phyloP scores from a whole-genome alignment of 164 flowering plant genomes.

The Vitis rupestris region DNA sequence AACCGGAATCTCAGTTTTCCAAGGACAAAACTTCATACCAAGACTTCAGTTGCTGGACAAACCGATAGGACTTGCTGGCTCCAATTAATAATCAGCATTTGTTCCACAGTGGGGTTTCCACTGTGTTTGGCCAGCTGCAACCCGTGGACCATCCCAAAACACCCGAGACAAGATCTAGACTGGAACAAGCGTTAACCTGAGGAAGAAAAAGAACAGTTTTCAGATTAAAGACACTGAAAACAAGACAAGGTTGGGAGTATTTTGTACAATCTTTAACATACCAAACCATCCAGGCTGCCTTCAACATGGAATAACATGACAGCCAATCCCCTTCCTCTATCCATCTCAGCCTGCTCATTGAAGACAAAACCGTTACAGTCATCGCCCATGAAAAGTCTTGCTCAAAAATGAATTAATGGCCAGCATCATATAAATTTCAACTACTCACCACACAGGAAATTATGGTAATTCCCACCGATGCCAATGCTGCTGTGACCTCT shows the following conservation, averaged over 20 bases:
- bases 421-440: background rate
- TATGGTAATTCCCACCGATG: constrained; percentile 62
- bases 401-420: background rate
- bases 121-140: constrained; percentile 82
- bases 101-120: constrained; percentile 29
- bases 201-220: background rate
- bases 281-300: constrained; percentile 70
- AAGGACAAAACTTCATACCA: constrained; percentile 40
- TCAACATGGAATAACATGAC: constrained; percentile 89
- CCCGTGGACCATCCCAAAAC: constrained; percentile 92
- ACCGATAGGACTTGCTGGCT: background rate
- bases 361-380: background rate
- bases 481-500: constrained; percentile 67
- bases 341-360: constrained; percentile 71
- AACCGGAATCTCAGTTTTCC: constrained; percentile 4
- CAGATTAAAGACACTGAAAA: background rate
- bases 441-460: constrained; percentile 91
- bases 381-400: background rate
- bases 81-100: constrained; percentile 47
- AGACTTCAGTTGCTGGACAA: constrained; percentile 10
- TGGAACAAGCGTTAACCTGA: constrained; percentile 74
- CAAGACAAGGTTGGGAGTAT: background rate
- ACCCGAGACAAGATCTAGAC: constrained; percentile 68
- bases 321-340: constrained; percentile 73
- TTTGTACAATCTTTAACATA: constrained; percentile 16